Evolutionary conservation across 2,329 filamentous ascomycete genomes (phyloP).

Genomic region (Rhynchosporium secalis): DNA sequence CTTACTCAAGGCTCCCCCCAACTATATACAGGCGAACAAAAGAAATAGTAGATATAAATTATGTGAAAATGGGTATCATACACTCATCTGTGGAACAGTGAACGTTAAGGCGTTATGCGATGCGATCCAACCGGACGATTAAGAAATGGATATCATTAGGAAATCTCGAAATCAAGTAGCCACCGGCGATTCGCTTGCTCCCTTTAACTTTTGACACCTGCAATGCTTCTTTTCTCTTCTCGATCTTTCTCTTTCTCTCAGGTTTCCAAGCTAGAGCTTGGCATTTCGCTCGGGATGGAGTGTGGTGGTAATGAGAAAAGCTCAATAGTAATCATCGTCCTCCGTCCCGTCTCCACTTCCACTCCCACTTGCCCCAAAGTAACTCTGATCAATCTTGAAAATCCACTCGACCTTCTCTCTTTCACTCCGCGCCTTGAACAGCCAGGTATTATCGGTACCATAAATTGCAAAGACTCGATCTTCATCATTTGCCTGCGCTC

Average conservation of each 20-base stretch:
- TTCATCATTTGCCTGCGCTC: constrained; percentile 27
- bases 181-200: neutral
- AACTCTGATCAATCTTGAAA: constrained; percentile 78
- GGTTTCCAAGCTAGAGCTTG: no score
- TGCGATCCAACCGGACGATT: neutral
- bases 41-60: constrained; percentile 16
- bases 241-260: no score
- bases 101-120: constrained; percentile 11
- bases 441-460: constrained; percentile 89
- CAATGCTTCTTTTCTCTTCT: neutral
- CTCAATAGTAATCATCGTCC: constrained; percentile 23
- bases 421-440: constrained; percentile 88
- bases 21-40: constrained; percentile 12
- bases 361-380: constrained; percentile 36
- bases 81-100: constrained; percentile 24
- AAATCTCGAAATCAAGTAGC: constrained; percentile 7
- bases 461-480: constrained; percentile 84
- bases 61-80: constrained; percentile 28
- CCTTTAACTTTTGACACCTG: constrained; percentile 3
- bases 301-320: neutral
- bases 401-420: constrained; percentile 97
- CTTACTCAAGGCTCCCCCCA: neutral
- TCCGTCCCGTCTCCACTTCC: constrained; percentile 22
- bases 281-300: neutral
- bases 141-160: neutral